These are phyloP conservation scores for Boletus insuetus DNA, from an alignment of 768 basidiomycete genomes.

Conservation along the genomic window DNA sequence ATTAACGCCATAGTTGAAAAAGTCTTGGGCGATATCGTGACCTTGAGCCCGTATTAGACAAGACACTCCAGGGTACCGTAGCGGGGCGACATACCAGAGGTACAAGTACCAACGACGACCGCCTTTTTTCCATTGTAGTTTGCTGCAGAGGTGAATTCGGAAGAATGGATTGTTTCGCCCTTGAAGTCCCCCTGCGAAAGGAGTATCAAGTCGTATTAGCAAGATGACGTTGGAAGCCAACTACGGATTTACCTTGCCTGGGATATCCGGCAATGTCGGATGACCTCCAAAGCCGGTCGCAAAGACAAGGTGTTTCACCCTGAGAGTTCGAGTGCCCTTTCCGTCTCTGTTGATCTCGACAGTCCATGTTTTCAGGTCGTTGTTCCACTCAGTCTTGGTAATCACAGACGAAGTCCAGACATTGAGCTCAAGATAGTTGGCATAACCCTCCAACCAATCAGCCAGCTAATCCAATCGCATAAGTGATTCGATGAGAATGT, in stretches of 20 bases:
- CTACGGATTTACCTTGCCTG: conserved; percentile 39
- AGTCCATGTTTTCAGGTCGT: conserved; percentile 42
- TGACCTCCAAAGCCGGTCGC: conserved; percentile 51
- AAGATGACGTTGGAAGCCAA: conserved; percentile 15
- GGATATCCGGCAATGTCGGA: conserved; percentile 44
- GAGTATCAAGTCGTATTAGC: neutral
- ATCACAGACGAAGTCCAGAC: conserved; percentile 57
- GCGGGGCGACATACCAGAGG: conserved; percentile 52
- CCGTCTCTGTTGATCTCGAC: conserved; percentile 38
- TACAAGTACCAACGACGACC: conserved; percentile 62
- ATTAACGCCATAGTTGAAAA: conserved; percentile 29
- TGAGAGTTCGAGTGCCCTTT: conserved; percentile 35
- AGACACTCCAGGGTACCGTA: no score
- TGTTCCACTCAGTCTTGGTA: conserved; percentile 37
- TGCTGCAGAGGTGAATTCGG: conserved; percentile 43
- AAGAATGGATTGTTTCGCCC: conserved; percentile 54
- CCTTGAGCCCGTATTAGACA: conserved; percentile 17
- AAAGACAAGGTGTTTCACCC: conserved; percentile 52
- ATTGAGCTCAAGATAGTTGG: conserved; percentile 54
- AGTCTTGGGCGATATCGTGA: conserved; percentile 40
- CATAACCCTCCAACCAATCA: conserved; percentile 65
- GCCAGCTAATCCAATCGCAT: conserved; percentile 43
- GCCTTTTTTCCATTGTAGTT: conserved; percentile 61
- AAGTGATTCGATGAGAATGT: neutral
- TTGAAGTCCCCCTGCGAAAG: conserved; percentile 44